Evolutionary conservation across 768 basidiomycete species (phyloP), one percentile per base, ranked within the genome.

Genomic region (Pleurotus ostreatus): DNA sequence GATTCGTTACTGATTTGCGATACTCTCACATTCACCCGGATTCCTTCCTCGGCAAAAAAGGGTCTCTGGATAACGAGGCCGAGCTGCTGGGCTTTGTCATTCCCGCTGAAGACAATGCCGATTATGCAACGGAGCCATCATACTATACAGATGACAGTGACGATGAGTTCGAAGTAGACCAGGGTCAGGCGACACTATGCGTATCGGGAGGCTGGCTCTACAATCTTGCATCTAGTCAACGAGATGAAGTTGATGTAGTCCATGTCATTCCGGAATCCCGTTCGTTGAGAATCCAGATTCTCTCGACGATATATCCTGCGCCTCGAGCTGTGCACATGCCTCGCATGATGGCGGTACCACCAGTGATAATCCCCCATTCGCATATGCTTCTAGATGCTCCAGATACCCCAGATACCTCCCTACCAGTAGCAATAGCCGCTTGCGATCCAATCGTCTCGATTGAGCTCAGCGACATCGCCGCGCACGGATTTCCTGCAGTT

Each of bases 401-500:
- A 16, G 51, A 52, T 15, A 18, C 51, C 15, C 38, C 37, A 5
- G 51, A 52, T 25, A 5, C 18, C 6, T 5, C 20, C 9, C 18
- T 52, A 16, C 38, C 20, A 6, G 6, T 13, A n/a, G 18, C 3
- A 6, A 39, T n/a, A n/a, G 34, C 30, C 37, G 12, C 15, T 7
- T 43, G 15, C 15, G 41, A 43, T 38, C 37, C 51, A 6, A 9
- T 20, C 13, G 12, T 55, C n/a, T 57, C 25, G 13, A 20, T 61
- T 47, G 60, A 55, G 43, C 60, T 61, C 39, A 61, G 60, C 51
- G 45, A 53, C 48, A 45, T 57, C 44, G 49, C 37, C 18, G 15
- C 41, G 9, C 51, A 52, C 7, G 51, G 51, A 16, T 52, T 63
- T 18, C 59, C 61, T 38, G 57, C 61, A 3, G 56, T 60, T 7